Evolutionary conservation across 768 basidiomycete genomes (phyloP), one percentile per base, ranked within the genome.

Genomic region (Flagelloscypha sp.): DNA sequence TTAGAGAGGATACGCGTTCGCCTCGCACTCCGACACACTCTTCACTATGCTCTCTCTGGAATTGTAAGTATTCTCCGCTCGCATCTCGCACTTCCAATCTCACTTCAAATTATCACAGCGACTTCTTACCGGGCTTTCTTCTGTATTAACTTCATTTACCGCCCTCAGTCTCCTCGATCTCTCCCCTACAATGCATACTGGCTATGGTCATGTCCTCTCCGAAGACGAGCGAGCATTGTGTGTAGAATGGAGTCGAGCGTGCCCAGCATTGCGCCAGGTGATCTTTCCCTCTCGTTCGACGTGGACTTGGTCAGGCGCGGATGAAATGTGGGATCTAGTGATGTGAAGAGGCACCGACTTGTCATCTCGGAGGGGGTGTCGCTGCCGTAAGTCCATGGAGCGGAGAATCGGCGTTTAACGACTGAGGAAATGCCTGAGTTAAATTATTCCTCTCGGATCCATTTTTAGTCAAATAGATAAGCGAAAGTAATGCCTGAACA

Each of bases 11-110:
- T 80, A 48, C 66, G 65, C 38, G 62, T 80, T 25, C 65, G 65
- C 45, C 68, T 79, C 29, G 76, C 79, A 13, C 58, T 81, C 22
- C 60, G 78, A 24, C 77, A 81, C 48, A 79, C 78, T 6, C 62
- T 81, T 19, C 78, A 79, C 45, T 75, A 70, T 48, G 63, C 76
- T 16, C 62, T 79, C 39, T 69, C 72, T 16, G 79, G 77, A 33
- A 76, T 79, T 56, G 79, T 79, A 58, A 74, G 79, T 62, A 35
- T 15, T 33, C 24, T 22, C 23, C 38, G 42, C 29, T 42, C 21
- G 34, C 38, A 27, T 33, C 28, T 38, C 20, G 41, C 36, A 36
- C 27, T 29, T 35, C 32, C 23, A 41, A 36, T 42, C 24, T 37
- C 34, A 24, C 34, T 23, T 37, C 40, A 15, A 27, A 37, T 20